Evolutionary conservation across 768 basidiomycete genomes (phyloP).

Genomic region (Daedaleopsis sinensis): DNA sequence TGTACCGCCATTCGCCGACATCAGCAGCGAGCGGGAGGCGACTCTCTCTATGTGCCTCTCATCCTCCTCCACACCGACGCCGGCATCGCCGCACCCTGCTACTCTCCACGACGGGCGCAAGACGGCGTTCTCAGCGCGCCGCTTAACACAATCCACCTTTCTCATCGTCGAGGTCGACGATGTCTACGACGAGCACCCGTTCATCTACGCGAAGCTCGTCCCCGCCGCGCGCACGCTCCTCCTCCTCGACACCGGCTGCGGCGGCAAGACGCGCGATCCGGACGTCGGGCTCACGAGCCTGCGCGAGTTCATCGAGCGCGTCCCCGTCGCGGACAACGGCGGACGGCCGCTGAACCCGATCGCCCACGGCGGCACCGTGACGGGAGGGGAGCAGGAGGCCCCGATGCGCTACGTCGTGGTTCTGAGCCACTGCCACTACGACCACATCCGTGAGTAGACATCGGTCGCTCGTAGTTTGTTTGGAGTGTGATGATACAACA

Average conservation of each 20-base stretch:
- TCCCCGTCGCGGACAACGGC: slow-evolving; percentile 44
- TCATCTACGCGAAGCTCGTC: slow-evolving; percentile 55
- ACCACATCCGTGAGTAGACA: slow-evolving; percentile 55
- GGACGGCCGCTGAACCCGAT: slow-evolving; percentile 46
- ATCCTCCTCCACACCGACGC: no score
- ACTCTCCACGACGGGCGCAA: background rate
- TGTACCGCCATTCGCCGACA: no score
- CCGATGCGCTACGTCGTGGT: slow-evolving; percentile 49
- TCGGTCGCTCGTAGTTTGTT: background rate
- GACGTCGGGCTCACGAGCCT: slow-evolving; percentile 45
- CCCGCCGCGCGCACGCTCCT: slow-evolving; percentile 44
- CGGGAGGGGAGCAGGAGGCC: slow-evolving; percentile 23
- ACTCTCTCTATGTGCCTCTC: background rate
- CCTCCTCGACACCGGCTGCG: slow-evolving; percentile 58
- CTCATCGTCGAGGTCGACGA: slow-evolving; percentile 56
- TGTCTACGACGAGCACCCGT: slow-evolving; percentile 52
- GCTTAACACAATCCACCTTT: slow-evolving; percentile 40
- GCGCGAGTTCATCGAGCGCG: slow-evolving; percentile 52
- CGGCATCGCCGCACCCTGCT: background rate
- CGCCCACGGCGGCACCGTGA: no score
- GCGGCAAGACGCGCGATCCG: slow-evolving; percentile 46
- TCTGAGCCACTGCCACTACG: slow-evolving; percentile 58
- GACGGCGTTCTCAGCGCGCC: slow-evolving; percentile 38
- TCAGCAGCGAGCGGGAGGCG: no score
- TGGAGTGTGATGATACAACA: background rate